Conservation (phyloP, 2,329 filamentous ascomycete species). For the Curvularia sp. region DNA sequence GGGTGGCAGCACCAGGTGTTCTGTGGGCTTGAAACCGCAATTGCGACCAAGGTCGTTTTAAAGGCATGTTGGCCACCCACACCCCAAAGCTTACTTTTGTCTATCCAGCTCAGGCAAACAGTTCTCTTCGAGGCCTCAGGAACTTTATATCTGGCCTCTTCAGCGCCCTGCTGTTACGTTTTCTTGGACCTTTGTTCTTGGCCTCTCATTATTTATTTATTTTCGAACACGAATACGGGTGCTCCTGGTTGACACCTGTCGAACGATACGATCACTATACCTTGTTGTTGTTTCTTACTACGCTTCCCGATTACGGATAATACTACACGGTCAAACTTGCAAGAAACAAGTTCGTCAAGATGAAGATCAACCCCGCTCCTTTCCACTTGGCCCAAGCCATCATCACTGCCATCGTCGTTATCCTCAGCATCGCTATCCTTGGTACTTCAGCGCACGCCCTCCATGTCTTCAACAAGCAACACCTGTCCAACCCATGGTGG, state of each 20-base stretch:
- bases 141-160: constrained; percentile 23
- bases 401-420: constrained; percentile 48
- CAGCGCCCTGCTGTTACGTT: constrained; percentile 16
- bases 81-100: constrained; percentile 22
- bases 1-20: constrained; percentile 17
- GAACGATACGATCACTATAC: constrained; percentile 13
- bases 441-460: constrained; percentile 55
- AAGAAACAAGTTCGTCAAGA: constrained; percentile 19
- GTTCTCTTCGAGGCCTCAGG: constrained; percentile 13
- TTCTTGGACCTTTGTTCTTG: constrained; percentile 25
- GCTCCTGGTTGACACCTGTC: constrained; percentile 41
- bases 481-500: constrained; percentile 56
- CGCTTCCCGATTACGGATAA: neutral
- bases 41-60: constrained; percentile 45
- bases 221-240: constrained; percentile 24
- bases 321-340: constrained; percentile 2
- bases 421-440: constrained; percentile 53
- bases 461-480: constrained; percentile 53
- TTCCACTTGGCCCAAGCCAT: constrained; percentile 46
- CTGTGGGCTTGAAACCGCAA: constrained; percentile 40
- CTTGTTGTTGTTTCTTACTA: neutral
- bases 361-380: constrained; percentile 50
- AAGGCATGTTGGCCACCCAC: constrained; percentile 36
- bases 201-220: constrained; percentile 28
- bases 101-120: constrained; percentile 27